phyloP scores from a whole-genome alignment of 1,284 basidiomycete species.

The Austropuccinia psidii region DNA sequence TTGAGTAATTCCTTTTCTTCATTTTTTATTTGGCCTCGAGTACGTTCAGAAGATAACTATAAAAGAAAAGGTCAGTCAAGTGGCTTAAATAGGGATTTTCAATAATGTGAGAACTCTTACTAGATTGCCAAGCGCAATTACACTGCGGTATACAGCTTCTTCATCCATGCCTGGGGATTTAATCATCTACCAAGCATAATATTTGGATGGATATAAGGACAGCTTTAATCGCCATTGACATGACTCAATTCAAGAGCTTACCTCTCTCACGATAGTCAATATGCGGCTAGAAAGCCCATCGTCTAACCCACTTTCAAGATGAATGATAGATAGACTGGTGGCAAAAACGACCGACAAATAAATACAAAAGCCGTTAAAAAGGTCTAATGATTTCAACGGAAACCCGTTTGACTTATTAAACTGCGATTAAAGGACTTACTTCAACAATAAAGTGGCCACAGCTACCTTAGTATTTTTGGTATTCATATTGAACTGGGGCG shows the following conservation, averaged over 20 bases:
- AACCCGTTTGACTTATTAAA: too few relatives aligned
- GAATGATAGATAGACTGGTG: background rate
- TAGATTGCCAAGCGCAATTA: slow-evolving; percentile 26
- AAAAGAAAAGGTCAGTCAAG: too few relatives aligned
- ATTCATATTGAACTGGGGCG: background rate
- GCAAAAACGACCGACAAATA: too few relatives aligned
- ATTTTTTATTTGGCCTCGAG: too few relatives aligned
- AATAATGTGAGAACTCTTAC: too few relatives aligned
- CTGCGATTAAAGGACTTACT: too few relatives aligned
- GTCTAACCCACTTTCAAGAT: background rate
- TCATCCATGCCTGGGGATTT: slow-evolving; percentile 7
- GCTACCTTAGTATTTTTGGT: slow-evolving; percentile 32
- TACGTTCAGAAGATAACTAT: too few relatives aligned
- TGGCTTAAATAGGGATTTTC: too few relatives aligned
- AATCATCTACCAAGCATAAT: background rate
- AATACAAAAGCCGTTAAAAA: too few relatives aligned
- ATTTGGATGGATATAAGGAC: background rate
- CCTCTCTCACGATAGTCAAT: background rate
- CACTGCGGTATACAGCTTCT: slow-evolving; percentile 25
- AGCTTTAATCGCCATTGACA: background rate
- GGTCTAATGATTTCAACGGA: too few relatives aligned
- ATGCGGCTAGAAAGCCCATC: background rate
- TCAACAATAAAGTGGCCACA: slow-evolving; percentile 22
- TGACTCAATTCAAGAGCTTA: background rate
- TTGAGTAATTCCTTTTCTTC: too few relatives aligned